These are phyloP conservation scores for Aeschynomene evenia DNA, from an alignment of 306 rosid genomes.

Conservation along the genomic window DNA sequence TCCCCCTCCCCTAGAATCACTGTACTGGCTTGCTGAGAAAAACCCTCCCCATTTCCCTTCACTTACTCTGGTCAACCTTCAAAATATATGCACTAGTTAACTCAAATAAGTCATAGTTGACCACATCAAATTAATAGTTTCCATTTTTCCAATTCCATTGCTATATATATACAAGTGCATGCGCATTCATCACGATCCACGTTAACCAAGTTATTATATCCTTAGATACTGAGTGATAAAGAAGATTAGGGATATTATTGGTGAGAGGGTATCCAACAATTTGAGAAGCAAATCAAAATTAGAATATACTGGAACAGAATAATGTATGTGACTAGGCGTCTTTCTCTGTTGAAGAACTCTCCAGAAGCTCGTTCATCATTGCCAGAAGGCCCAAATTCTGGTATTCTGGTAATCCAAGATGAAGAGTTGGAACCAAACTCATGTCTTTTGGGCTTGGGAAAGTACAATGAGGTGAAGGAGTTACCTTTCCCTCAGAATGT, in stretches of 20 bases:
- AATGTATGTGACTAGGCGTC: conserved; percentile 71
- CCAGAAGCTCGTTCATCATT: conserved; percentile 39
- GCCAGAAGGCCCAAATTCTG: conserved; percentile 69
- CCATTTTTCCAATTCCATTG: no score
- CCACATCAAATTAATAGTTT: background rate
- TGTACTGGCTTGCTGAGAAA: background rate
- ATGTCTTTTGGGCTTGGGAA: conserved; percentile 49
- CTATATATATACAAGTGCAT: conserved; percentile 11
- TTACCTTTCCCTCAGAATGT: conserved; percentile 75
- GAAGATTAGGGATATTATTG: background rate
- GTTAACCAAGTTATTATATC: background rate
- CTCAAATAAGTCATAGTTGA: conserved; percentile 2
- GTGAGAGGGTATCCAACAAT: conserved; percentile 9
- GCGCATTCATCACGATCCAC: background rate
- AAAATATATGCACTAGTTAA: background rate
- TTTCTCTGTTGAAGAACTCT: conserved; percentile 46
- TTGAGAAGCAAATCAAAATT: conserved; percentile 16
- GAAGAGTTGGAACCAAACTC: conserved; percentile 39
- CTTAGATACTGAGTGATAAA: background rate
- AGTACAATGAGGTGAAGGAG: conserved; percentile 31
- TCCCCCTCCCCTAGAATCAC: background rate
- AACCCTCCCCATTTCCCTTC: background rate
- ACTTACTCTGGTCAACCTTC: conserved; percentile 26
- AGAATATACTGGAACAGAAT: conserved; percentile 30
- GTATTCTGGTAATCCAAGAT: conserved; percentile 65